A percentile compares a stretch with the other conserved stretches of the same genome.
Conservation (phyloP, 371 early-diverging fungal species). For the Apophysomyces ossiformis region DNA sequence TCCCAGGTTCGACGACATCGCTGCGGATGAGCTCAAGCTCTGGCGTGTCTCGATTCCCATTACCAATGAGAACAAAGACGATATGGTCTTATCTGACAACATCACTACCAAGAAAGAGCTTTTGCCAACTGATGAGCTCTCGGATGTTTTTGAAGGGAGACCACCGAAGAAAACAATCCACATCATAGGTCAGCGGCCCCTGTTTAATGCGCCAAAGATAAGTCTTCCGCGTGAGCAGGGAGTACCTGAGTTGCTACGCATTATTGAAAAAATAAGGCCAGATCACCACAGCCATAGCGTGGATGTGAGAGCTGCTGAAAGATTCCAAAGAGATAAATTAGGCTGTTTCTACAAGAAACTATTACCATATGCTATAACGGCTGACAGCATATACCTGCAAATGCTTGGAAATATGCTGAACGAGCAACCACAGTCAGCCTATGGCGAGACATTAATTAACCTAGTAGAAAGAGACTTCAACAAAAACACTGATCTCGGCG, state of each 20-base stretch:
- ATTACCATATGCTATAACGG: constrained; percentile 18
- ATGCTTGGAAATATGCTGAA: constrained; percentile 28
- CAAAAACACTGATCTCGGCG: constrained; percentile 9
- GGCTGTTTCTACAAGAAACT: constrained; percentile 7
- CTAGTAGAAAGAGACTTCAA: background rate
- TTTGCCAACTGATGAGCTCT: background rate
- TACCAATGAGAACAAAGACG: background rate
- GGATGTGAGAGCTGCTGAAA: constrained; percentile 14
- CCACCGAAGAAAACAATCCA: background rate
- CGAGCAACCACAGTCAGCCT: constrained; percentile 19
- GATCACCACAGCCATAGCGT: background rate
- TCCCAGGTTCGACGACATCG: too few species aligned
- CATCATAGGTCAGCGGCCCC: background rate
- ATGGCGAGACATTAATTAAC: background rate
- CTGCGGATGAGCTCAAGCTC: too few species aligned
- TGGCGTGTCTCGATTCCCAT: background rate
- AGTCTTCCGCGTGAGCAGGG: constrained; percentile 21
- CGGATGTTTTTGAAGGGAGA: constrained; percentile 7
- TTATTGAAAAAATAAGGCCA: background rate
- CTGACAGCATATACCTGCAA: constrained; percentile 15
- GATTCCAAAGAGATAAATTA: constrained; percentile 13
- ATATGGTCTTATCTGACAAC: background rate
- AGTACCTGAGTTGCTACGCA: background rate
- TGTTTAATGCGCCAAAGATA: constrained; percentile 18
- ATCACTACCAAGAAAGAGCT: constrained; percentile 4